phyloP scores from a whole-genome alignment of 1,284 basidiomycete species.

The Taiwanofungus camphoratus region DNA sequence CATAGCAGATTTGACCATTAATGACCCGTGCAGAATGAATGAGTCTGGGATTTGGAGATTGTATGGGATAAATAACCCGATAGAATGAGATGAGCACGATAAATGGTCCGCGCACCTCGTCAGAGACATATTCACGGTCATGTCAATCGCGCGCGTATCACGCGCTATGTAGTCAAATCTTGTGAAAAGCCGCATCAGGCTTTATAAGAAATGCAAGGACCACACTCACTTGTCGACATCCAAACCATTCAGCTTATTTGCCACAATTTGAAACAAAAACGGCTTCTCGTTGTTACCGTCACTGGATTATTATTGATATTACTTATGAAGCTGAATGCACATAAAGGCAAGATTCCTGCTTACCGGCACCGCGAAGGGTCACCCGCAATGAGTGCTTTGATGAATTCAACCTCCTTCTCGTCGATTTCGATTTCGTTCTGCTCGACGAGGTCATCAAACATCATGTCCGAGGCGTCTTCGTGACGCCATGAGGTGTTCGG shows the following conservation, averaged over 20 bases:
- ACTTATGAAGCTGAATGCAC: conserved; percentile 7
- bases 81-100: neutral
- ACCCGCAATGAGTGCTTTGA: conserved; percentile 68
- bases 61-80: neutral
- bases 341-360: conserved; percentile 15
- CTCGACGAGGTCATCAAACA: conserved; percentile 59
- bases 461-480: conserved; percentile 67
- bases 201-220: neutral
- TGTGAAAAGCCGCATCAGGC: neutral
- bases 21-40: conserved; percentile 70
- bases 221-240: conserved; percentile 72
- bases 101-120: conserved; percentile 31
- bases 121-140: conserved; percentile 50
- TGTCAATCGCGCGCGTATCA: conserved; percentile 66
- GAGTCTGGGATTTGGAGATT: conserved; percentile 44
- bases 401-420: conserved; percentile 44
- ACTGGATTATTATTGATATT: conserved; percentile 12
- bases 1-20: conserved; percentile 67
- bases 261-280: conserved; percentile 70
- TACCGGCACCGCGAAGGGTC: conserved; percentile 42
- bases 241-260: conserved; percentile 70
- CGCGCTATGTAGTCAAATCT: conserved; percentile 77
- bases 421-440: conserved; percentile 43
- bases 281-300: conserved; percentile 36
- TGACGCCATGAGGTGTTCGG: conserved; percentile 52